These are phyloP conservation scores for Metschnikowia amazonensis DNA, from an alignment of 805 yeast species.

Conservation along the genomic window DNA sequence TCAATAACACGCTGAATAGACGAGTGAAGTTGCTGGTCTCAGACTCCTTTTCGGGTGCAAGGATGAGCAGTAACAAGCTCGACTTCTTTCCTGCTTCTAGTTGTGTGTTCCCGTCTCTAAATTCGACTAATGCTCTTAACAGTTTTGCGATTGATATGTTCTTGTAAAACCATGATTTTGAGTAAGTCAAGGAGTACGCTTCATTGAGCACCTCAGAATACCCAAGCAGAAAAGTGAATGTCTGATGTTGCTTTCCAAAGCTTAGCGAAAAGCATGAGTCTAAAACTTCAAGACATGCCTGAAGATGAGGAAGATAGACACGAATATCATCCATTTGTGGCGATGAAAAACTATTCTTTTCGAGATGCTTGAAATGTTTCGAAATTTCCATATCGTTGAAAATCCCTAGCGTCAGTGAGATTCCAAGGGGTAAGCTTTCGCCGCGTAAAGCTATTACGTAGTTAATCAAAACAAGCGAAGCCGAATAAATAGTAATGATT, in stretches of 20 bases:
- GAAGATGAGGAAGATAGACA: conserved; percentile 38
- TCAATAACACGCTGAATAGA: conserved; percentile 20
- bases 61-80: not conserved
- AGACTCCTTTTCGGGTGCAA: not conserved
- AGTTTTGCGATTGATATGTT: conserved; percentile 8
- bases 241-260: conserved; percentile 42
- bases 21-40: conserved; percentile 6
- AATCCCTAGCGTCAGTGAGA: conserved; percentile 37
- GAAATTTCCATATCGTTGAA: conserved; percentile 50
- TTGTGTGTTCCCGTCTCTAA: not conserved
- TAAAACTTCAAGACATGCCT: conserved; percentile 42
- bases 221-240: not conserved
- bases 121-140: conserved; percentile 6
- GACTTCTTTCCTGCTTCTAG: not conserved
- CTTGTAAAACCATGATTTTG: not conserved
- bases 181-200: not conserved
- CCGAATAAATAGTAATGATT: conserved; percentile 26
- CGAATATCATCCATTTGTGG: conserved; percentile 12
- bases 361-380: conserved; percentile 12
- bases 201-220: not conserved
- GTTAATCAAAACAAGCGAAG: conserved; percentile 39
- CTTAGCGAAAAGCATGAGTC: conserved; percentile 52
- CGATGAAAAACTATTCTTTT: not conserved
- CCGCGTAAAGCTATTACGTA: conserved; percentile 60
- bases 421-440: conserved; percentile 53